Base-by-base conservation (phyloP, 2,329 filamentous ascomycete species). In the Ophiosphaerella narmari region DNA sequence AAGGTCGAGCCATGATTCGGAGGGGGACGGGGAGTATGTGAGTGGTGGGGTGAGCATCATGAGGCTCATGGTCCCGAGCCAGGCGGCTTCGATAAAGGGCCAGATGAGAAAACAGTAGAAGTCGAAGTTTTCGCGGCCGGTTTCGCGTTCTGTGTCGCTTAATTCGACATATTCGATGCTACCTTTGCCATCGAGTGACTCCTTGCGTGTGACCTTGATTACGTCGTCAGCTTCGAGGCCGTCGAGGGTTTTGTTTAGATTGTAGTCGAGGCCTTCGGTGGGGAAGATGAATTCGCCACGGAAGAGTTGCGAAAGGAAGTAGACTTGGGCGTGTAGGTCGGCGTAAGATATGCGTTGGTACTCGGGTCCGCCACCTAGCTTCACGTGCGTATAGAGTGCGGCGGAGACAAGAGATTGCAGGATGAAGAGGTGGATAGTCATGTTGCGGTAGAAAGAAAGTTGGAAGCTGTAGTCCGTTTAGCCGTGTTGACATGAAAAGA, bases 41-140 rank as follows among this genome's bases (percentile, higher is more conserved):
- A 66, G 3, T 0, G 90, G 91, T 1, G 92, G 91, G 0, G 90
- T 88, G 12, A 97, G 80, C 38, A 93, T 92, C 78, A 96, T 87
- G 0, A 97, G 79, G 0, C 89, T 91, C 0, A 97, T 88, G 0
- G 91, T 89, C 9, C 91, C 92, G 1, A 99, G 82, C 94, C 94
- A 99, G 44, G 84, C 88, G 0, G 92, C 89, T 74, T 99, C 94
- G 59, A 97, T 92, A 62, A 99, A 99, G 0, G 94, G 94, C 94
- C 94, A 99, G 56, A 99, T 91, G 16, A 99, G 77, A 80, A 97
- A 99, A 76, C 93, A 97, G 76, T 97, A 97, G 74, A 99, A 99
- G 69, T 99, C 94, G 66, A 89, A 99, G 65, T 97, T 97, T 73
- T 99, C 94, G 33, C 93, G 81, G 1, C 94, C 94, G 6, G 83